These are phyloP conservation scores for Cyclotella cryptica DNA, from an alignment of 108 stramenopile genomes.

Conservation along the genomic window DNA sequence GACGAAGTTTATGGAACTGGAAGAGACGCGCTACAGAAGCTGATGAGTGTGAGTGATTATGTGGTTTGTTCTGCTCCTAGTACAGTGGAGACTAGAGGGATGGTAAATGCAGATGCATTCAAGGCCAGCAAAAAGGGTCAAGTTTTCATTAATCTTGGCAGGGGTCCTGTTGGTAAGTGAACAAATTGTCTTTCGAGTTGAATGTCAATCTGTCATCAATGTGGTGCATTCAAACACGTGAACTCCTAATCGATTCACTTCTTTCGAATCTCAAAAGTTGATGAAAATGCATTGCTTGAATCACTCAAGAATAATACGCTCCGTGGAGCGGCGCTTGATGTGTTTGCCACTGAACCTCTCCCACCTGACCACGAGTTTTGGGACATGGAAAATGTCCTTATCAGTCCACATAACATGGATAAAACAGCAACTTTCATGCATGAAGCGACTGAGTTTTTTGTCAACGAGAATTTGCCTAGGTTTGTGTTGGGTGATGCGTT, in stretches of 20 bases:
- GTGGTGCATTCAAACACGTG: background rate
- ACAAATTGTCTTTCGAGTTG: background rate
- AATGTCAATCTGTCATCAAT: background rate
- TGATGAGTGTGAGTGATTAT: constrained; percentile 62
- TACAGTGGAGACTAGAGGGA: constrained; percentile 54
- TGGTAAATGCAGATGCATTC: constrained; percentile 60
- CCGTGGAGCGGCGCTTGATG: constrained; percentile 67
- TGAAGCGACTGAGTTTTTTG: constrained; percentile 80
- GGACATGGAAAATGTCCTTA: constrained; percentile 62
- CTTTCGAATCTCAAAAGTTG: constrained; percentile 21
- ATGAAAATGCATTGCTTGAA: constrained; percentile 59
- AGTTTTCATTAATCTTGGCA: constrained; percentile 68
- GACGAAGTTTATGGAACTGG: constrained; percentile 58
- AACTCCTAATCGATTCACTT: background rate
- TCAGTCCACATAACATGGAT: constrained; percentile 69
- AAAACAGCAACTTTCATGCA: constrained; percentile 81
- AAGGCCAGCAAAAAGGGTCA: constrained; percentile 37
- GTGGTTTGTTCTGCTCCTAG: constrained; percentile 60
- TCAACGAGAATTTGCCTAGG: constrained; percentile 73
- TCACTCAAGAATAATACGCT: constrained; percentile 42
- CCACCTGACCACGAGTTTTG: constrained; percentile 54
- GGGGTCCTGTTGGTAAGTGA: constrained; percentile 52
- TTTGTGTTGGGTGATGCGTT: constrained; percentile 71
- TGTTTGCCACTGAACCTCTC: constrained; percentile 66
- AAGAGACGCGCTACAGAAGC: constrained; percentile 30